Evolutionary conservation across 2,329 filamentous ascomycete species (phyloP), one percentile per base, ranked within the genome.

Genomic region (Trichoderma sp.): DNA sequence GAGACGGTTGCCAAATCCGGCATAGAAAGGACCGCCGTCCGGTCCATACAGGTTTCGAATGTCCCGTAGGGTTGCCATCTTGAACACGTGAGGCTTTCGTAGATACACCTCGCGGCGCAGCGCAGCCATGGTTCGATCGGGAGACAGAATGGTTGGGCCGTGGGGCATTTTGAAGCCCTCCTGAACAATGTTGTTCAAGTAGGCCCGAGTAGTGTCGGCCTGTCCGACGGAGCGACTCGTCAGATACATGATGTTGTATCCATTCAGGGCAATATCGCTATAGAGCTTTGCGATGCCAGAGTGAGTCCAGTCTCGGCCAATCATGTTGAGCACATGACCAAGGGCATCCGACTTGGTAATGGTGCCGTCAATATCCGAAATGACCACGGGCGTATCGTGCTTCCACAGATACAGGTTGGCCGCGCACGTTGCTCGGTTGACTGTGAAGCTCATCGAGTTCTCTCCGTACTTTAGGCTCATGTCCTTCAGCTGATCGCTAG

Each of bases 181-280:
- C 80, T 99, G 96, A 9, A 90, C 86, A 26, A 99, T 94, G 30
- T 95, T 94, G 72, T 95, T 92, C 3, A 99, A 86, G 80, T 99
- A 99, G 0, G 93, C 89, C 71, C 96, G 87, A 1, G 96, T 99
- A 0, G 86, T 94, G 81, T 99, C 96, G 17, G 96, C 93, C 81
- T 97, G 95, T 0, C 96, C 97, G 59, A 98, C 95, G 15, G 93
- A 96, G 66, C 96, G 91, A 79, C 93, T 97, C 0, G 96, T 99
- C 59, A 99, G 87, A 80, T 99, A 99, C 88, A 99, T 94, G 79
- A 99, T 97, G 81, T 99, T 98, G 86, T 98, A 99, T 7, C 96
- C 96, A 78, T 99, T 99, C 76, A 92, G 91, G 1, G 91, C 90
- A 76, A 99, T 99, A 76, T 99, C 97, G 63, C 93, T 96, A 82